Base-by-base conservation (phyloP, 345 rosid genomes). In the Psidium guajava region DNA sequence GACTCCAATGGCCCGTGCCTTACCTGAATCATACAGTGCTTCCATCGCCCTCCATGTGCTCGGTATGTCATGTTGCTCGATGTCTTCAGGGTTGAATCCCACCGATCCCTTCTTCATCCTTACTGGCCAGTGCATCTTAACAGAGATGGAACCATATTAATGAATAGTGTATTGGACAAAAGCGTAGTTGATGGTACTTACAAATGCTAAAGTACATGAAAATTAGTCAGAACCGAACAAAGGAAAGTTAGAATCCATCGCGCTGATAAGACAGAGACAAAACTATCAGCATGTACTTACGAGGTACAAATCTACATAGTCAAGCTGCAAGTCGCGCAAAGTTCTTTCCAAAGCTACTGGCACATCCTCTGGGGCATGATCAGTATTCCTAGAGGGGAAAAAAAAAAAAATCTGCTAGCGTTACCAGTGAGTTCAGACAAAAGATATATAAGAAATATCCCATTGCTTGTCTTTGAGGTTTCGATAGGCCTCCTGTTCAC, bases 21-120 rank as follows among this genome's bases (percentile, higher is more conserved):
- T 96, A 52, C 98, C 94, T 82, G 97, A 91, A 88, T 93, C 94
- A 87, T 89, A 91, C 27, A 95, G 87, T 54, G 91, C 87, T 90
- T 96, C 99, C 99, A 96, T 92, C 20, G 96, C 97, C 84, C 82
- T 87, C 99, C 99, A 96, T 55, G 99, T 96, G 86, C 89, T 83
- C 21, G 98, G 95, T 85, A 93, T 92, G 91, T 96, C 96, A 0
- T 93, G 89, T 58, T 88, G 91, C 82, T 64, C 88, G 83, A 90
- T 69, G 47, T 69, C 40, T 69, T 69, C 80, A 36, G 80, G 47
- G 80, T 69, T 69, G 36, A 69, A 88, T 51, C 92, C 97, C 74
- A 87, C 87, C 10, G 93, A 85, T 22, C 93, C 95, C 86, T 93
- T 94, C 95, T 94, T 95, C 92, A 90, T 86, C 86, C 91, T 85